Evolutionary conservation across 2,329 filamentous ascomycete genomes (phyloP).

Genomic region (Colletotrichum godetiae): DNA sequence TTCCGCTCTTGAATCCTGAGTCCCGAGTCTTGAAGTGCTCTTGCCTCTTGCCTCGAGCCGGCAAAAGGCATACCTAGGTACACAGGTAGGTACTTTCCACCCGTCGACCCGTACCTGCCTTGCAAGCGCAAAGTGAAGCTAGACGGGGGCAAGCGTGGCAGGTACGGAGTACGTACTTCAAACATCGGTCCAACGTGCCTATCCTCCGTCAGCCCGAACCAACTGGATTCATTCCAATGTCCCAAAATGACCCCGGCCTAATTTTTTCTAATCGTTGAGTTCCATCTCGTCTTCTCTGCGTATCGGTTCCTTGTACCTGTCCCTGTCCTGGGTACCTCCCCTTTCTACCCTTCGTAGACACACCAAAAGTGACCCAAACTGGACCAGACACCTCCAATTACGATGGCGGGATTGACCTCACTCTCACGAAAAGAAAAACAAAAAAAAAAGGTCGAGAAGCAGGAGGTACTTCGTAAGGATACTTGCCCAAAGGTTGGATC

Average conservation of each 20-base stretch:
- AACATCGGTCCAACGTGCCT: slow-evolving; percentile 12
- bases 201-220: slow-evolving; percentile 26
- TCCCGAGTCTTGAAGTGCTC: too few relatives aligned
- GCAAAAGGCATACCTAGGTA: not conserved
- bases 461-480: not conserved
- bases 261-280: slow-evolving; percentile 36
- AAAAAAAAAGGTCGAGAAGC: not conserved
- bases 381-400: slow-evolving; percentile 32
- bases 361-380: slow-evolving; percentile 5
- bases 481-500: slow-evolving; percentile 28
- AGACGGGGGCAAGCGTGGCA: not conserved
- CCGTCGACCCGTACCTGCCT: not conserved
- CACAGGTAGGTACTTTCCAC: not conserved
- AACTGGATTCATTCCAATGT: slow-evolving; percentile 33
- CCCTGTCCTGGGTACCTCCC: slow-evolving; percentile 16
- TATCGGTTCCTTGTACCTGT: not conserved
- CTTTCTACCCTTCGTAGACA: not conserved
- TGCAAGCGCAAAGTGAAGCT: not conserved
- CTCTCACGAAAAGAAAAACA: slow-evolving; percentile 14
- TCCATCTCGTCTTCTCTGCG: not conserved
- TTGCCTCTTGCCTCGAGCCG: not conserved
- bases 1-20: not conserved
- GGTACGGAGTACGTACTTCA: not conserved
- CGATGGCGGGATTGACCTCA: slow-evolving; percentile 32
- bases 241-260: slow-evolving; percentile 16